These are phyloP conservation scores for Oryza rufipogon DNA, from an alignment of 176 grass and related monocot genomes.

Conservation along the genomic window DNA sequence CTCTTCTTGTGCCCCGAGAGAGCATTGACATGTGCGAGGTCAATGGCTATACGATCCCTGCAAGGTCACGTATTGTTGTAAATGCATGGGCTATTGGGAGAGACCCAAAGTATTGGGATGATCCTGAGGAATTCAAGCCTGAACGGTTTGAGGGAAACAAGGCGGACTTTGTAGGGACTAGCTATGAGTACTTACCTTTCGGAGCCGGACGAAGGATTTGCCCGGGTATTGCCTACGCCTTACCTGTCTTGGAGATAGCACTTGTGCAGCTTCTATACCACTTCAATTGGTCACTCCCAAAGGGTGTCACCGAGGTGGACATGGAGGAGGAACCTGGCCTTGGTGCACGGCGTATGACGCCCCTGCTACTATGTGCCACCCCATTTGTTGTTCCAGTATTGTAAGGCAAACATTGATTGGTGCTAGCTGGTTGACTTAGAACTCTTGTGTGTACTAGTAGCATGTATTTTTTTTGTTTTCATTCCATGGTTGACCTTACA, in stretches of 20 bases:
- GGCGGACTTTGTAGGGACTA: neutral
- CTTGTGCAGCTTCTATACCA: neutral
- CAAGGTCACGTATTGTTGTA: neutral
- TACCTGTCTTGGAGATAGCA: neutral
- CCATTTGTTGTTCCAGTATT: neutral
- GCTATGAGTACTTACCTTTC: neutral
- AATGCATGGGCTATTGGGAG: conserved; percentile 4
- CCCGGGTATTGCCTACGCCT: neutral
- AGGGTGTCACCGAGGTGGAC: neutral
- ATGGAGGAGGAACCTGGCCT: neutral
- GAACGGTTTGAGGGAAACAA: neutral
- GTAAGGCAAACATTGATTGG: too few species aligned
- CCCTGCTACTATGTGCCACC: neutral
- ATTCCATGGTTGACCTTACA: too few species aligned
- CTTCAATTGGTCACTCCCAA: neutral
- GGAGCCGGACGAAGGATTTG: neutral
- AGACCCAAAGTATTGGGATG: neutral
- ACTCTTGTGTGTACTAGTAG: too few species aligned
- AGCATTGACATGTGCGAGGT: conserved; percentile 32
- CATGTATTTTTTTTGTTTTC: too few species aligned
- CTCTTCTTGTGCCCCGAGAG: conserved; percentile 40
- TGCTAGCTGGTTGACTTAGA: too few species aligned
- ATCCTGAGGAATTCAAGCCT: neutral
- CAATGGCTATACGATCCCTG: conserved; percentile 39
- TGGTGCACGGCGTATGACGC: neutral